A percentile compares a stretch with the other conserved stretches of the same genome.
phyloP scores from a whole-genome alignment of 495 filamentous ascomycete species.

The Pyronema domesticum region DNA sequence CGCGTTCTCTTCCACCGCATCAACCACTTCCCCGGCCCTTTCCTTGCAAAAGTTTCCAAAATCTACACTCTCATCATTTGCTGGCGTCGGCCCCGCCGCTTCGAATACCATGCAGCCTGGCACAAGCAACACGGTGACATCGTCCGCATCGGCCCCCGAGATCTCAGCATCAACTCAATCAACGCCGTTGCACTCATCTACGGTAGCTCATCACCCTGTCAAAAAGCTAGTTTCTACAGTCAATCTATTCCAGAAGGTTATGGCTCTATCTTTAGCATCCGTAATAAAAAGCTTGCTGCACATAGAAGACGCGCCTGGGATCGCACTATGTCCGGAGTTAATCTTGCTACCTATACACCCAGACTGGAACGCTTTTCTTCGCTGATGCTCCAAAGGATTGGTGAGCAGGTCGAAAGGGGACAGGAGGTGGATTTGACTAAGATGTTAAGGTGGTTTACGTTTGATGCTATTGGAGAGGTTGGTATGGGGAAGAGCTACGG shows the following conservation, averaged over 20 bases:
- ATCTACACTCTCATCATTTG: neutral
- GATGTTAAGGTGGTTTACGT: neutral
- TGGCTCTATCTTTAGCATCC: neutral
- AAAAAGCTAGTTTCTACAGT: neutral
- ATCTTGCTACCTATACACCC: neutral
- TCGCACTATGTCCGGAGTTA: neutral
- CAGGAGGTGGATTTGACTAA: neutral
- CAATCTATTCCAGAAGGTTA: neutral
- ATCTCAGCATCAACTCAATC: neutral
- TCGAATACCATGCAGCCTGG: neutral
- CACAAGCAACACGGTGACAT: neutral
- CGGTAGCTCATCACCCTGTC: neutral
- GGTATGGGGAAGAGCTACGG: neutral
- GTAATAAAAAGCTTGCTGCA: neutral
- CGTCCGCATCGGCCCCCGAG: neutral
- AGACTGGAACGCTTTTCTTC: neutral
- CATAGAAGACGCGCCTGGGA: neutral
- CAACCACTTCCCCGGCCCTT: neutral
- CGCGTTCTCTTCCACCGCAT: neutral
- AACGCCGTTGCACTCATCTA: neutral
- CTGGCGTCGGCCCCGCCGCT: neutral
- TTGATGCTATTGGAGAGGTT: neutral
- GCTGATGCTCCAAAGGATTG: neutral
- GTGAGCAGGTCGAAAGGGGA: neutral
- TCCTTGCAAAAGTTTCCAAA: neutral